Conservation (phyloP, 805 yeast genomes). For the Starmerella cellae region DNA sequence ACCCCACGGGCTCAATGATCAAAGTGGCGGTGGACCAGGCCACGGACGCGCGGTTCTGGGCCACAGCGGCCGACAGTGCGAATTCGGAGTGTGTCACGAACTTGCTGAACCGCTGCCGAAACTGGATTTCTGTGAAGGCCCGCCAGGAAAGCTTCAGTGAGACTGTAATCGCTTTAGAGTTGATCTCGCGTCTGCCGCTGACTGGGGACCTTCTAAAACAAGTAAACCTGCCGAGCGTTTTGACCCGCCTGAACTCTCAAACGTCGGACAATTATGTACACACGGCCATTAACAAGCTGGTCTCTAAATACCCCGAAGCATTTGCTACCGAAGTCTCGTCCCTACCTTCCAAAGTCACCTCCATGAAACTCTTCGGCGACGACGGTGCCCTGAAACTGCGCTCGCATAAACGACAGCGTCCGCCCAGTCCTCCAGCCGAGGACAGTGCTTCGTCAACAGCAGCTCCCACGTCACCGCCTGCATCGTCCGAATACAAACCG, state of each 20-base stretch:
- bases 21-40: neutral
- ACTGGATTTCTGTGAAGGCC: conserved; percentile 15
- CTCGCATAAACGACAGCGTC: conserved; percentile 13
- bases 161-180: conserved; percentile 6
- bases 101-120: conserved; percentile 16
- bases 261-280: neutral
- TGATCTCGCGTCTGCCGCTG: conserved; percentile 8
- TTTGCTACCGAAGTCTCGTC: neutral
- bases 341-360: neutral
- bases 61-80: neutral
- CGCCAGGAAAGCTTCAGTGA: conserved; percentile 5
- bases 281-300: neutral
- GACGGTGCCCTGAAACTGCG: conserved; percentile 9
- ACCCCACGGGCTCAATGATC: conserved; percentile 14
- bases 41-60: conserved; percentile 9
- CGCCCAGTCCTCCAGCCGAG: neutral
- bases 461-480: neutral
- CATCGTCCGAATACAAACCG: neutral
- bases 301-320: conserved; percentile 1
- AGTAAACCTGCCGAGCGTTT: conserved; percentile 2
- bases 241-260: neutral
- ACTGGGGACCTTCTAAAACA: conserved; percentile 7
- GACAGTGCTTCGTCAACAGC: neutral
- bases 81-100: neutral
- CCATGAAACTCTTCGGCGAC: conserved; percentile 12